Evolutionary conservation across 2,329 filamentous ascomycete genomes (phyloP), one percentile per base, ranked within the genome.

Genomic region (Ramichloridium luteum): DNA sequence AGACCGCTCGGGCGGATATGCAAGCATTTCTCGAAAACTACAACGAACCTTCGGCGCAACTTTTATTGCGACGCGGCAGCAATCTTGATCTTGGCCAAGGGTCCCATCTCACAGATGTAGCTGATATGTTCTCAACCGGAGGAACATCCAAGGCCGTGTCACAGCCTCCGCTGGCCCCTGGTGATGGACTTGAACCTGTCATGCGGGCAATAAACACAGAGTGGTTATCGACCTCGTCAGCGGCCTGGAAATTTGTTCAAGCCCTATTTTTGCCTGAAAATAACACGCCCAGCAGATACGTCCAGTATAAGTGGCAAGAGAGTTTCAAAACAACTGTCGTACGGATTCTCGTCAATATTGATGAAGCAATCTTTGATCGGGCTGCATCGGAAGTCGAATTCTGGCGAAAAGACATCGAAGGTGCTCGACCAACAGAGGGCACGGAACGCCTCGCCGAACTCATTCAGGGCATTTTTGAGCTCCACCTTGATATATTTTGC

Each of bases 401-500:
- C 5, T 38, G 27, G 18, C 28, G n/a, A 10, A 27, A 1, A 30
- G 32, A n/a, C 20, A n/a, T 8, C 8, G 20, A n/a, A 23, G n/a
- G n/a, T 8, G n/a, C 8, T 8, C 8, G 20, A n/a, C n/a, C n/a
- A n/a, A n/a, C n/a, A n/a, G n/a, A n/a, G n/a, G 20, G n/a, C 20
- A 31, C 37, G 9, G 14, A 27, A 6, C 13, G 22, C 5, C 46
- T 61, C 16, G 50, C 69, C 25, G 68, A 72, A 30, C 63, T 76
- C 49, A 56, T 68, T 2, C 64, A 80, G 48, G 65, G 66, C 2
- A 55, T 80, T 3, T 78, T 76, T 42, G 77, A 81, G 50, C 55
- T 80, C 17, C 76, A 80, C 45, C 60, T 80, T 4, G 76, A 80
- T 46, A 60, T 77, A 6, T 77, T 74, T 48, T 68, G 68, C 4